phyloP scores from a whole-genome alignment of 495 filamentous ascomycete genomes.

The Aspergillus funiculosus region DNA sequence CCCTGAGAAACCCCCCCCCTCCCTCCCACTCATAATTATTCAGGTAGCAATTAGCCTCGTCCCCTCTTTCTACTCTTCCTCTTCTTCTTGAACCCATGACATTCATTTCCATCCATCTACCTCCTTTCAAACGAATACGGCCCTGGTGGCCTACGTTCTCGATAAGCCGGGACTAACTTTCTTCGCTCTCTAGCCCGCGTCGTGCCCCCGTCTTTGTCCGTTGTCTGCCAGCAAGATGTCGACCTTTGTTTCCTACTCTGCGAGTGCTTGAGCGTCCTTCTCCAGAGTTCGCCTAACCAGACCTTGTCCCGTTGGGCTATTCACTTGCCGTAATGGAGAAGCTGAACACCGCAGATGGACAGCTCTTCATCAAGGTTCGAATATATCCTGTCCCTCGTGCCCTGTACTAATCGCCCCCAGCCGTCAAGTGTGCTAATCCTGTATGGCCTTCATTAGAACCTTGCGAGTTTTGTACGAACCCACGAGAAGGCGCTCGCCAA shows the following conservation, averaged over 20 bases:
- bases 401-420: neutral
- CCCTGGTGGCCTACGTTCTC: too few relatives aligned
- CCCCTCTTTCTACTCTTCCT: neutral
- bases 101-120: too few relatives aligned
- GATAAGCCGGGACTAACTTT: conserved; percentile 8
- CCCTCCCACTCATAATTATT: neutral
- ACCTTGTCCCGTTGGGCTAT: conserved; percentile 24
- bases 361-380: conserved; percentile 82
- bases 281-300: conserved; percentile 33
- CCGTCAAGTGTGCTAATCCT: conserved; percentile 10
- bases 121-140: too few relatives aligned
- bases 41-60: too few relatives aligned
- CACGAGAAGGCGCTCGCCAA: conserved; percentile 97
- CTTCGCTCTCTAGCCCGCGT: conserved; percentile 8
- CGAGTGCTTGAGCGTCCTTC: conserved; percentile 33
- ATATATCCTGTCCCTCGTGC: conserved; percentile 11
- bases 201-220: conserved; percentile 13
- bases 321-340: conserved; percentile 43
- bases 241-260: conserved; percentile 23
- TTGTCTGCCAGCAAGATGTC: conserved; percentile 41
- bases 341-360: conserved; percentile 71
- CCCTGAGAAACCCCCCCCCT: neutral
- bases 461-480: conserved; percentile 91
- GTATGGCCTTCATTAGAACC: conserved; percentile 54
- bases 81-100: too few relatives aligned